Percentiles rank a stretch among this genome's conserved stretches.
Evolutionary conservation across 306 rosid genomes (phyloP).

Genomic region (Prinsepia uniflora): DNA sequence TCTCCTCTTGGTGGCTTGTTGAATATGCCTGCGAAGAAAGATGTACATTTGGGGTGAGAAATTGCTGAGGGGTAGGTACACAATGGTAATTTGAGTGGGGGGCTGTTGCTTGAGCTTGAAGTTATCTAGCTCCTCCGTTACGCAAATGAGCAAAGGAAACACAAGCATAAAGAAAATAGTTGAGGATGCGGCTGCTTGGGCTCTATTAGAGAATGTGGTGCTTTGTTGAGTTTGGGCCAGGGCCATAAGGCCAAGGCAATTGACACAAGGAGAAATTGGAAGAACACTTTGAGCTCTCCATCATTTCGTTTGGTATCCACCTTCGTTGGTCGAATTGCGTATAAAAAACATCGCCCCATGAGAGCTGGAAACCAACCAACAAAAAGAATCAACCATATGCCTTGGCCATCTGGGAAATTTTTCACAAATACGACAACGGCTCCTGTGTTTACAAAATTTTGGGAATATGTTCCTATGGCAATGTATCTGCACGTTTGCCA

Average conservation of each 20-base stretch:
- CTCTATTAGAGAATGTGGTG: neutral
- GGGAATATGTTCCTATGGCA: conserved; percentile 12
- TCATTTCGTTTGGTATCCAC: neutral
- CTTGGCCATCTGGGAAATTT: conserved; percentile 57
- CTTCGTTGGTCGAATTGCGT: conserved; percentile 23
- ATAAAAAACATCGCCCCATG: conserved; percentile 16
- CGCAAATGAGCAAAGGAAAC: conserved; percentile 21
- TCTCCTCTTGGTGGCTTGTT: conserved; percentile 35
- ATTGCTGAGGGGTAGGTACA: no score
- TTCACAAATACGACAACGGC: conserved; percentile 30
- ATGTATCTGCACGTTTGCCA: conserved; percentile 21
- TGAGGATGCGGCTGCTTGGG: conserved; percentile 8
- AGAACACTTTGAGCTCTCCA: conserved; percentile 25
- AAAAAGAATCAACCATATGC: conserved; percentile 51
- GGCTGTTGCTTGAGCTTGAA: conserved; percentile 1
- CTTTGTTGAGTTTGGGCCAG: conserved; percentile 20
- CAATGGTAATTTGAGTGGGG: neutral
- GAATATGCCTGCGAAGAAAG: conserved; percentile 26
- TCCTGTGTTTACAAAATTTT: conserved; percentile 3
- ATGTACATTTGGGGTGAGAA: neutral
- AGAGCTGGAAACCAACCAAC: conserved; percentile 39
- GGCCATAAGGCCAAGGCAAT: conserved; percentile 34
- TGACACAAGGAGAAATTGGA: conserved; percentile 26
- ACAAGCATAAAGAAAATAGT: conserved; percentile 24
- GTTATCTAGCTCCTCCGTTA: conserved; percentile 23